Evolutionary conservation across 1,284 basidiomycete genomes (phyloP).

Genomic region (Paramarasmius palmivorus): DNA sequence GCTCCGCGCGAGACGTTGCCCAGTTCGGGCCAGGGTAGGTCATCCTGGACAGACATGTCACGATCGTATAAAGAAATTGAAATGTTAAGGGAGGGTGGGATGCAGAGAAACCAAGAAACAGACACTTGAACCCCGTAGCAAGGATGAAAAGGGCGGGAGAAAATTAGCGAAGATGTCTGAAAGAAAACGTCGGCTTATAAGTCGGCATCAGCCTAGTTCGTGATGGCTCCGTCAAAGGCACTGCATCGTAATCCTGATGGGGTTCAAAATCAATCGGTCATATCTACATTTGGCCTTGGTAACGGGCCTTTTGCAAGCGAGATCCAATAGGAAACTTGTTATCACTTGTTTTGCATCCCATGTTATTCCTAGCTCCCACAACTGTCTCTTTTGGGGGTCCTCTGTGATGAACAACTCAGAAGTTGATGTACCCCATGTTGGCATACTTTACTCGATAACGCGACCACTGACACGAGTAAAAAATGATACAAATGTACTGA

Average conservation of each 20-base stretch:
- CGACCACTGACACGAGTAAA: conserved; percentile 8
- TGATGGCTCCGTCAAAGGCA: conserved; percentile 14
- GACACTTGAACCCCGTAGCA: conserved; percentile 14
- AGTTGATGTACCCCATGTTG: conserved; percentile 12
- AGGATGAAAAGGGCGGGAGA: conserved; percentile 14
- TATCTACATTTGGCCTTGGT: conserved; percentile 13
- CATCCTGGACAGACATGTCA: conserved; percentile 57
- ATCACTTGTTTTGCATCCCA: background rate
- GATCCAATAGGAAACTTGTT: background rate
- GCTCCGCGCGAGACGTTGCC: conserved; percentile 80
- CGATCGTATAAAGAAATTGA: conserved; percentile 15
- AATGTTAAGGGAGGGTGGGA: conserved; percentile 18
- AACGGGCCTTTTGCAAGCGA: conserved; percentile 5
- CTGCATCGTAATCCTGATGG: conserved; percentile 20
- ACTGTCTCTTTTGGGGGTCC: conserved; percentile 2
- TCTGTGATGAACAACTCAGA: conserved; percentile 8
- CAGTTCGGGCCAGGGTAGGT: conserved; percentile 81
- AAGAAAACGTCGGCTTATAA: conserved; percentile 19
- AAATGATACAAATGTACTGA: conserved; percentile 8
- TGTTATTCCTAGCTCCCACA: conserved; percentile 5
- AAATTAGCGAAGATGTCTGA: conserved; percentile 18
- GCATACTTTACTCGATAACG: conserved; percentile 3
- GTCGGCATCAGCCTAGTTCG: conserved; percentile 12
- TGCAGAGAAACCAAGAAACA: conserved; percentile 15
- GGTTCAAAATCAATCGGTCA: conserved; percentile 14